A percentile compares a stretch with the other conserved stretches of the same genome.
Evolutionary conservation across 371 early-diverging fungal genomes (phyloP).

Genomic region (Mucor irregularis): DNA sequence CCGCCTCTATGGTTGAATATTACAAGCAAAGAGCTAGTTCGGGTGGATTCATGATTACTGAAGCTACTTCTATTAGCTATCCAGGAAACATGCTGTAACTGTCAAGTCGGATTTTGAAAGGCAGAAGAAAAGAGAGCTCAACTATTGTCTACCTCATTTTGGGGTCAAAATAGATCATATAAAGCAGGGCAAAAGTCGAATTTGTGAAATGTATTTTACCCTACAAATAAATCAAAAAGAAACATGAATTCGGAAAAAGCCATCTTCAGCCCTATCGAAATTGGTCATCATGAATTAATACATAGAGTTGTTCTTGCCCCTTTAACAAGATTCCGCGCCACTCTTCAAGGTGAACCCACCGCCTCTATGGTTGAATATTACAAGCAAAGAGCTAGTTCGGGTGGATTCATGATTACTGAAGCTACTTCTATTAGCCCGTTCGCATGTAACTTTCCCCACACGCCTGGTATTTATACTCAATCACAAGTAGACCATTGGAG

Average conservation of each 20-base stretch:
- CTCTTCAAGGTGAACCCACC: conserved; percentile 28
- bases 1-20: conserved; percentile 40
- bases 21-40: conserved; percentile 50
- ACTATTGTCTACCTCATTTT: too few species aligned
- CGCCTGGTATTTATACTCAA: conserved; percentile 37
- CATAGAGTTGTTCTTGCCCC: conserved; percentile 63
- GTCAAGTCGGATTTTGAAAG: too few species aligned
- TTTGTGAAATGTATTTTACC: too few species aligned
- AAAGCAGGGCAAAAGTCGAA: too few species aligned
- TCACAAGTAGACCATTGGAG: conserved; percentile 53
- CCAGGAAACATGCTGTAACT: too few species aligned
- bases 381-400: conserved; percentile 42
- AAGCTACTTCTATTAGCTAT: conserved; percentile 47
- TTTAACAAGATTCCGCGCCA: conserved; percentile 37
- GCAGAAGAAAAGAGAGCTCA: too few species aligned
- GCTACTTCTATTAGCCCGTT: conserved; percentile 37
- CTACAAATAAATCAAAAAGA: too few species aligned
- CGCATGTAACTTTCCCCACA: conserved; percentile 30
- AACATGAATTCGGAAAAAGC: too few species aligned
- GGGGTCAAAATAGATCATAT: too few species aligned
- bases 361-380: conserved; percentile 48
- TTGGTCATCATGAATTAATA: conserved; percentile 21
- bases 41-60: conserved; percentile 53
- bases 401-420: conserved; percentile 56
- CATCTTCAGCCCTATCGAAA: conserved; percentile 5